These are phyloP conservation scores for Dothideomycetidae sp. DNA, from an alignment of 2,329 filamentous ascomycete species.

Conservation along the genomic window DNA sequence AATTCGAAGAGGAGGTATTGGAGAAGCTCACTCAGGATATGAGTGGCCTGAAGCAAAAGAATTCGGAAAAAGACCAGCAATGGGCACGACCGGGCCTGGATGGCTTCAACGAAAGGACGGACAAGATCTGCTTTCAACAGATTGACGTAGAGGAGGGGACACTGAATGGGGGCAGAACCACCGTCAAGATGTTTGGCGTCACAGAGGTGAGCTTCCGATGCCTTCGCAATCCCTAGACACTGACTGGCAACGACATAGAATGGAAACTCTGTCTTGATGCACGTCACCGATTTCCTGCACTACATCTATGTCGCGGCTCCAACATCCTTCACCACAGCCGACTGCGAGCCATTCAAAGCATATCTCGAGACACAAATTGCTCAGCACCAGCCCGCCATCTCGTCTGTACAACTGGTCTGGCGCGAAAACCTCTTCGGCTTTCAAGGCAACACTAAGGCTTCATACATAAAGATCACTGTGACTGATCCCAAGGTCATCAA, in stretches of 20 bases:
- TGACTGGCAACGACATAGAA: constrained; percentile 23
- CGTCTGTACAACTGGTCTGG: constrained; percentile 68
- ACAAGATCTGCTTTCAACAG: constrained; percentile 79
- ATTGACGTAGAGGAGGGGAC: constrained; percentile 91
- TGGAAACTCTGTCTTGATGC: constrained; percentile 84
- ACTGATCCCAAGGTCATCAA: constrained; percentile 76
- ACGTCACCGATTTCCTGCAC: constrained; percentile 91
- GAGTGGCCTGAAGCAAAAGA: constrained; percentile 67
- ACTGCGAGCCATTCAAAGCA: constrained; percentile 63
- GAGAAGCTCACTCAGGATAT: constrained; percentile 96
- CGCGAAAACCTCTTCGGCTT: constrained; percentile 88
- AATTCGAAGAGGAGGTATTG: constrained; percentile 84
- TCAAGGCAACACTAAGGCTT: constrained; percentile 80
- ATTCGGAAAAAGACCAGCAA: constrained; percentile 82
- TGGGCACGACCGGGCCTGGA: constrained; percentile 59
- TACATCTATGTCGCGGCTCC: constrained; percentile 92
- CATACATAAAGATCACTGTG: constrained; percentile 86
- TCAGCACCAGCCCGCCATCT: constrained; percentile 58
- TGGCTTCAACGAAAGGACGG: constrained; percentile 47
- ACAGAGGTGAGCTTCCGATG: constrained; percentile 46
- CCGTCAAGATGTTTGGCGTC: constrained; percentile 87
- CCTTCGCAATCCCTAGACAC: background rate
- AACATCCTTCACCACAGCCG: constrained; percentile 59
- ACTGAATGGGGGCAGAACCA: constrained; percentile 57
- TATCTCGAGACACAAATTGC: constrained; percentile 69